Evolutionary conservation across 148 eudicot species (phyloP).

Genomic region (Rhododendron griersonianum): DNA sequence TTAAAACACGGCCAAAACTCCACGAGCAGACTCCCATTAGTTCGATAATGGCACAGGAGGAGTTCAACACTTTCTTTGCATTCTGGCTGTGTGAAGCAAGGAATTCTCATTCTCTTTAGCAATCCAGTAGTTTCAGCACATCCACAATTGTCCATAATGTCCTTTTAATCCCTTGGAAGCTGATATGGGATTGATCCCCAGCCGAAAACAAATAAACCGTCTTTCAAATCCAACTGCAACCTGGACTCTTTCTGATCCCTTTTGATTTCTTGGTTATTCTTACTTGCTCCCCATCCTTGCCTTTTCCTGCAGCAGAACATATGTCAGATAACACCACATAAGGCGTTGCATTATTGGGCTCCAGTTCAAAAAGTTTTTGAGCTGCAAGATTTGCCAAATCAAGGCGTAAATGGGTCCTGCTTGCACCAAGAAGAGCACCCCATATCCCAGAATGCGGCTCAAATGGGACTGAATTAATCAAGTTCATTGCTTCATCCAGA

Average conservation of each 20-base stretch:
- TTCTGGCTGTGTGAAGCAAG: not conserved
- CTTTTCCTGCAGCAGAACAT: constrained; percentile 33
- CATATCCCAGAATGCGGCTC: constrained; percentile 57
- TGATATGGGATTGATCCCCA: constrained; percentile 36
- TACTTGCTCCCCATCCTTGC: constrained; percentile 36
- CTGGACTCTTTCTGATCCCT: constrained; percentile 53
- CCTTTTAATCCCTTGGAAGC: constrained; percentile 25
- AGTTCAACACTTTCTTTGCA: not conserved
- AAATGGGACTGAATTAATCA: constrained; percentile 49
- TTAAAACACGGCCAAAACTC: not conserved
- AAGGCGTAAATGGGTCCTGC: constrained; percentile 42
- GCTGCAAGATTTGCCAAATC: constrained; percentile 64
- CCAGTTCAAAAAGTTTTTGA: constrained; percentile 31
- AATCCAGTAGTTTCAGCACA: constrained; percentile 24
- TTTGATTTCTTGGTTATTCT: constrained; percentile 32
- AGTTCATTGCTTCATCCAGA: constrained; percentile 45
- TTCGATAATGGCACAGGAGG: not conserved
- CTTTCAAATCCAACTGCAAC: constrained; percentile 59
- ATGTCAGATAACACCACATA: constrained; percentile 56
- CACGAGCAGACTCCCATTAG: not conserved
- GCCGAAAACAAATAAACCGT: constrained; percentile 31
- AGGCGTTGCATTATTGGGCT: constrained; percentile 54
- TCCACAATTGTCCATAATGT: constrained; percentile 20
- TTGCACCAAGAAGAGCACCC: constrained; percentile 72
- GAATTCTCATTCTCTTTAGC: not conserved